A percentile compares a stretch with the other conserved stretches of the same genome.
phyloP scores from a whole-genome alignment of 805 yeast genomes.

The Torulaspora maleeae region DNA sequence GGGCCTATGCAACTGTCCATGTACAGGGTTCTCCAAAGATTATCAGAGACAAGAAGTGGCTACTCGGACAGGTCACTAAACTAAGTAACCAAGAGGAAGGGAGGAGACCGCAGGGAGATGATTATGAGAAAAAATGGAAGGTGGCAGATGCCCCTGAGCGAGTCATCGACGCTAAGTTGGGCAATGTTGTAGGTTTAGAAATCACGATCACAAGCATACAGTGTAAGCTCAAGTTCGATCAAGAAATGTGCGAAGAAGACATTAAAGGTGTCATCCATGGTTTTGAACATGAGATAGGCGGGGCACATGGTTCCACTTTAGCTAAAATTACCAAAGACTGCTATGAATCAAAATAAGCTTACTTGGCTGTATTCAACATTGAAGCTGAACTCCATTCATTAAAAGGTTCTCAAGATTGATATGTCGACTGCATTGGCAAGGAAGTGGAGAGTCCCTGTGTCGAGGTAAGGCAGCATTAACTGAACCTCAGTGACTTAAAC shows the following conservation, averaged over 20 bases:
- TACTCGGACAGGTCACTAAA: constrained; percentile 41
- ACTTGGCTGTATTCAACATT: no score
- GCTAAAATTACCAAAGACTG: constrained; percentile 12
- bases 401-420: no score
- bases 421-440: no score
- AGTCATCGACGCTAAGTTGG: constrained; percentile 41
- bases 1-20: constrained; percentile 39
- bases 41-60: constrained; percentile 42
- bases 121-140: constrained; percentile 43
- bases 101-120: constrained; percentile 30
- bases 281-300: constrained; percentile 39
- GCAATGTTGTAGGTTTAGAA: constrained; percentile 53
- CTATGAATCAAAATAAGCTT: neutral
- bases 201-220: constrained; percentile 45
- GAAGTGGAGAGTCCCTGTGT: no score
- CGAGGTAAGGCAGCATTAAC: no score
- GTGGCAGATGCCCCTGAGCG: constrained; percentile 53
- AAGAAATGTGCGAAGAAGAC: constrained; percentile 42
- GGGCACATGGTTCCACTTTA: constrained; percentile 23
- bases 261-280: constrained; percentile 51
- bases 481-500: no score
- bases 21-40: constrained; percentile 47
- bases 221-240: constrained; percentile 57
- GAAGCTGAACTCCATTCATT: no score
- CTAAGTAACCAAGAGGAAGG: constrained; percentile 46